Conservation (phyloP, 2,329 filamentous ascomycete species). For the Stagonosporopsis rhizophila region DNA sequence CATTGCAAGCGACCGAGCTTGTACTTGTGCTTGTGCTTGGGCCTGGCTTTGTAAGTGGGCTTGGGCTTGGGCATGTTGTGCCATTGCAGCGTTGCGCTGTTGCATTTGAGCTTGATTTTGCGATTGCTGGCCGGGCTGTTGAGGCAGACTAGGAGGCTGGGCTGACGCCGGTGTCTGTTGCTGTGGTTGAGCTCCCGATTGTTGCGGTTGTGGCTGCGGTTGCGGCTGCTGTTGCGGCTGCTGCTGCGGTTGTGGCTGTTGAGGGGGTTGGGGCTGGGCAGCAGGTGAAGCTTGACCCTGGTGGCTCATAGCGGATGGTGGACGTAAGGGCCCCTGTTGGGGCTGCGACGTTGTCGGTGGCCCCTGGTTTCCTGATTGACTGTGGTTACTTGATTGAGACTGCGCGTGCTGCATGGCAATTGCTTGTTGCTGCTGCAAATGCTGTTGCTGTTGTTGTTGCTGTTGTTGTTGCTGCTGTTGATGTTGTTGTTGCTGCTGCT, state of each 20-base stretch:
- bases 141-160: constrained; percentile 43
- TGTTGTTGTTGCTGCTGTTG: constrained; percentile 52
- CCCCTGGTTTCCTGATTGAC: constrained; percentile 52
- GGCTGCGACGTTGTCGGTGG: constrained; percentile 46
- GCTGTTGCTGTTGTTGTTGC: constrained; percentile 51
- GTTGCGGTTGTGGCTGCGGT: constrained; percentile 42
- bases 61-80: constrained; percentile 25
- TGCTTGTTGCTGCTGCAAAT: constrained; percentile 52
- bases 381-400: constrained; percentile 58
- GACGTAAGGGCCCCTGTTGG: constrained; percentile 49
- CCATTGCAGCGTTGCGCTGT: constrained; percentile 25
- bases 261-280: constrained; percentile 46
- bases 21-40: constrained; percentile 25
- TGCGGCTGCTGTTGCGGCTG: constrained; percentile 52
- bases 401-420: constrained; percentile 57
- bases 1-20: constrained; percentile 38
- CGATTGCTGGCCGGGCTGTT: constrained; percentile 44
- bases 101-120: constrained; percentile 45
- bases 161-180: constrained; percentile 52
- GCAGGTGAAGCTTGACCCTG: constrained; percentile 51
- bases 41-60: constrained; percentile 32
- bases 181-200: constrained; percentile 53
- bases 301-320: constrained; percentile 49
- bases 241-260: constrained; percentile 49
- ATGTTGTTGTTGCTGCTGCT: constrained; percentile 50